Evolutionary conservation across 768 basidiomycete genomes (phyloP), one percentile per base, ranked within the genome.

Genomic region (Tylopilus plumbeoviolaceoides): DNA sequence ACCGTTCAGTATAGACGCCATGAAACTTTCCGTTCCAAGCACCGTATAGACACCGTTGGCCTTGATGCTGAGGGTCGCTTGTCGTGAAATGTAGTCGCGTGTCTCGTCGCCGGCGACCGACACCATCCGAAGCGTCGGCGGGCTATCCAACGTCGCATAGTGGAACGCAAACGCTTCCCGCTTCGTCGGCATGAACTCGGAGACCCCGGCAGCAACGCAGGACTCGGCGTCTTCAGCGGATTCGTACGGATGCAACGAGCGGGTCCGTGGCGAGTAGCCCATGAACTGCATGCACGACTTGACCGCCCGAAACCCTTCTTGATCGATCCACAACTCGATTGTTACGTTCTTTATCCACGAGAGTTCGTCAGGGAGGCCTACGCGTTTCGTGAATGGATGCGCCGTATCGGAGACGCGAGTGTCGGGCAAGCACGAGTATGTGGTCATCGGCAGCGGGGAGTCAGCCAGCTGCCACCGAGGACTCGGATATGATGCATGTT

Each of bases 251-350:
- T 59, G 53, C 11, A 61, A 31, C 33, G 68, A 64, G 63, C 58
- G 63, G 46, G 39, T 65, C 64, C 55, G 68, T 62, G 48, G 71
- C 60, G 72, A 70, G 60, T 80, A 80, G 10, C 81, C 81, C n/a
- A 75, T 70, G 44, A 84, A 78, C 55, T 72, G 75, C 71, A 91
- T 84, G 8, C 70, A 65, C 18, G 87, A 82, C 23, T 74, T 73
- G 7, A 84, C 74, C 17, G 78, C 75, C 23, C 89, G 80, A 60
- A 89, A 90, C 4, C 88, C 85, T 70, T 92, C 91, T 65, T 93
- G 91, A 63, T 92, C 91, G 23, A 93, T 84, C 66, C 83, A 78
- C 31, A 92, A 70, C 51, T 87, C 81, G 28, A 91, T 66, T 38
- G 69, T 70, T 27, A 75, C 71, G 38, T 74, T 72, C 56, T 76